Evolutionary conservation across 805 yeast species (phyloP).

Genomic region (Ogataea glucozyma): DNA sequence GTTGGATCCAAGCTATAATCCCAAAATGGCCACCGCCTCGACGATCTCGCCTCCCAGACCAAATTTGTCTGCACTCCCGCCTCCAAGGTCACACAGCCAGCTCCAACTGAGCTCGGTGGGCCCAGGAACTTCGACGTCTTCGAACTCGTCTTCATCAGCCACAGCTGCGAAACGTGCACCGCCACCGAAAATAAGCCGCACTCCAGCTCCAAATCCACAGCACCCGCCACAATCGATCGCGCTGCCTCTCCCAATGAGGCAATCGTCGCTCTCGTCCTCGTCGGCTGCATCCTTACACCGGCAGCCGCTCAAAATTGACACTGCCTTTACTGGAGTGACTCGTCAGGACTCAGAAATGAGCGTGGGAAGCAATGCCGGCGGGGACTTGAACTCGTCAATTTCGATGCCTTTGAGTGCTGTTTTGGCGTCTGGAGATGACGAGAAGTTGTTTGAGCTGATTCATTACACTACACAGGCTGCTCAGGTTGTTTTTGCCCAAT

Average conservation of each 20-base stretch:
- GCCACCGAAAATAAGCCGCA: conserved; percentile 21
- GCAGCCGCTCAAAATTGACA: conserved; percentile 31
- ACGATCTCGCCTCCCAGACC: conserved; percentile 3
- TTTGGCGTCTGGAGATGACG: conserved; percentile 29
- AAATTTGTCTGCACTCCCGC: conserved; percentile 3
- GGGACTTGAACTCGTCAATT: conserved; percentile 8
- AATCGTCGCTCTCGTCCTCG: conserved; percentile 14
- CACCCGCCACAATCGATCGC: conserved; percentile 19
- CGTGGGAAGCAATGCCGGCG: conserved; percentile 19
- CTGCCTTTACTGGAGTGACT: conserved; percentile 14
- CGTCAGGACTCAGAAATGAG: conserved; percentile 35
- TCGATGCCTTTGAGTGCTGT: conserved; percentile 10
- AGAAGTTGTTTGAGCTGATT: conserved; percentile 32
- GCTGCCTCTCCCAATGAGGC: conserved; percentile 16
- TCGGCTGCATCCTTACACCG: conserved; percentile 21
- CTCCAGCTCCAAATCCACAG: conserved; percentile 27
- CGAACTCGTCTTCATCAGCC: no score
- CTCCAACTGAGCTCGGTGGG: conserved; percentile 16
- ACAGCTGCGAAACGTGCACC: conserved; percentile 14
- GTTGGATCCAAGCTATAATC: conserved; percentile 25
- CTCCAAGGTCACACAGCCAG: conserved; percentile 15
- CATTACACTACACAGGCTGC: conserved; percentile 48
- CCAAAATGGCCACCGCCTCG: conserved; percentile 9
- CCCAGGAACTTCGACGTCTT: no score
- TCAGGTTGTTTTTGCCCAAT: conserved; percentile 72